Evolutionary conservation across 2,329 filamentous ascomycete species (phyloP).

Genomic region (Phialophora macrospora): DNA sequence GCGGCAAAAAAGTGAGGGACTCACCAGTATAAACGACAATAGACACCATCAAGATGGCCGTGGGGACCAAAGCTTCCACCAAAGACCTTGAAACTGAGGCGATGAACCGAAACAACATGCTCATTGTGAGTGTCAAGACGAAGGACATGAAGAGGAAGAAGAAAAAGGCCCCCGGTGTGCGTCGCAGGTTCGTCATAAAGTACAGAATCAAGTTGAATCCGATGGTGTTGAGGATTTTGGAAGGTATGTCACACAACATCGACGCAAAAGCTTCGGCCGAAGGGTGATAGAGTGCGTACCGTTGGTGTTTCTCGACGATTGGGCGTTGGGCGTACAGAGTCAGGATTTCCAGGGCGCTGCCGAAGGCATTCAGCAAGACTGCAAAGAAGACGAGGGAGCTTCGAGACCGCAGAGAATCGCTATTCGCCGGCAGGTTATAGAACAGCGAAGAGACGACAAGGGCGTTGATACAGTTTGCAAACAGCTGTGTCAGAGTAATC

Average conservation of each 20-base stretch:
- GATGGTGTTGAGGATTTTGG: constrained; percentile 75
- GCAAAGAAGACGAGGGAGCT: constrained; percentile 68
- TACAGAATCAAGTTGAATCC: constrained; percentile 81
- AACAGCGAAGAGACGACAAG: constrained; percentile 70
- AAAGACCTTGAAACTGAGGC: constrained; percentile 72
- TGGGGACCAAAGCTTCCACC: constrained; percentile 62
- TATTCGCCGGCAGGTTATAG: constrained; percentile 64
- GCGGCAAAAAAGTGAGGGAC: neutral
- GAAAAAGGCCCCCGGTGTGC: constrained; percentile 78
- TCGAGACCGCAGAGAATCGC: constrained; percentile 66
- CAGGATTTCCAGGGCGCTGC: constrained; percentile 70
- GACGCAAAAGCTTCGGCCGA: constrained; percentile 83
- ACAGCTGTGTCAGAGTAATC: constrained; percentile 67
- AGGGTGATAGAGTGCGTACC: constrained; percentile 88
- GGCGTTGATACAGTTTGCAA: constrained; percentile 62
- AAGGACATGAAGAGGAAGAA: constrained; percentile 76
- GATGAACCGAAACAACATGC: constrained; percentile 69
- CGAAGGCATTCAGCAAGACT: constrained; percentile 64
- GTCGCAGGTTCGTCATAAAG: constrained; percentile 82
- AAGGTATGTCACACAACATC: constrained; percentile 83
- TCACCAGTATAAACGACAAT: constrained; percentile 67
- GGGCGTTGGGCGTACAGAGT: constrained; percentile 84
- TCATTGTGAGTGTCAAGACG: constrained; percentile 62
- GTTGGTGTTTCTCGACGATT: constrained; percentile 87
- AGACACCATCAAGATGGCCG: constrained; percentile 57